Base-by-base conservation (phyloP, 2,329 filamentous ascomycete species). In the Monosporascus sp. region DNA sequence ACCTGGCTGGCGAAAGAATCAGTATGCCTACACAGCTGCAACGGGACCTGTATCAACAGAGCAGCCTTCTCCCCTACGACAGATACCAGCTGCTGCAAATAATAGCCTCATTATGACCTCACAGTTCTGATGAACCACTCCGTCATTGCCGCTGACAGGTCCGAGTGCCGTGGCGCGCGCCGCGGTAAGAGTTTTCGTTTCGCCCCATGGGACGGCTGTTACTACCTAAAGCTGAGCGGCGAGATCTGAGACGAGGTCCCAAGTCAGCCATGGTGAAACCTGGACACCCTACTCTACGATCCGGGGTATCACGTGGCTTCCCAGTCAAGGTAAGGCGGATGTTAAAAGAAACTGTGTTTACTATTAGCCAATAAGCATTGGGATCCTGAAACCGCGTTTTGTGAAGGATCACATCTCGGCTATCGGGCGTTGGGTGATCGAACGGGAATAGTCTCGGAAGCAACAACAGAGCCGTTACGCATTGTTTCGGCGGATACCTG, bases 241-340 rank as follows among this genome's bases (percentile, higher is more conserved):
- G 55, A 58, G 52, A 58, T 60, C 61, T 62, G 57, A 62, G 57
- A 51, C 59, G 52, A 56, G 9, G 56, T 60, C 55, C 59, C 57
- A 58, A 55, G 53, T 55, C 56, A 14, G 52, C 56, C 53, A 48
- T 59, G 52, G 53, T 63, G 60, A 63, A 63, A 63, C 60, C 49
- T 22, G 40, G 41, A 49, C 24, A 56, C 51, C 60, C 58, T 57
- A 53, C 55, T 51, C 56, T 53, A 57, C 53, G 55, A 56, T 55
- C 48, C 55, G 45, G 56, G 56, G 9, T 50, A 51, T 60, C 59
- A 60, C 60, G 59, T 61, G 59, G 37, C 38, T 17, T 37, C n/a
- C 18, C 11, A 28, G 38, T 51, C 31, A 24, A 22, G 17, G 17
- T 49, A 51, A 18, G 41, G 46, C 17, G 48, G 38, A 50, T 18